Evolutionary conservation across 2,329 filamentous ascomycete genomes (phyloP).

Genomic region (Bertia moriformis): DNA sequence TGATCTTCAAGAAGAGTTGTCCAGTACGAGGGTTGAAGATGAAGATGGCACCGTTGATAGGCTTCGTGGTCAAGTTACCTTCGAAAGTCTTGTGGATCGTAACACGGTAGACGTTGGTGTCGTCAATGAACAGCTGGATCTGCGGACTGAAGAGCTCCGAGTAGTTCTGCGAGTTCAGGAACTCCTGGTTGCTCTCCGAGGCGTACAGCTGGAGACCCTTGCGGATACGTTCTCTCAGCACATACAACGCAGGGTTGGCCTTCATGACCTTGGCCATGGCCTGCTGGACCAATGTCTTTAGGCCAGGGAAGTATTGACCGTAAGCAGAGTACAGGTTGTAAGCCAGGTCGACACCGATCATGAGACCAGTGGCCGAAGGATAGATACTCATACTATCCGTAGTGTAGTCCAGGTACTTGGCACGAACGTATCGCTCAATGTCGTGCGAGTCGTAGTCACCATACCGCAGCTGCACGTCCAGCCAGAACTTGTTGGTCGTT

Average conservation of each 20-base stretch:
- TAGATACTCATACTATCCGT: conserved; percentile 98
- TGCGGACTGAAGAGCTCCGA: conserved; percentile 98
- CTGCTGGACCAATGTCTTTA: conserved; percentile 90
- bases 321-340: conserved; percentile 98
- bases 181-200: conserved; percentile 97
- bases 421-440: conserved; percentile 91
- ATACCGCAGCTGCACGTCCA: conserved; percentile 91
- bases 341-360: conserved; percentile 93
- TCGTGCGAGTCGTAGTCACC: conserved; percentile 98
- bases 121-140: conserved; percentile 96
- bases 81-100: conserved; percentile 99
- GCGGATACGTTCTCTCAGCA: conserved; percentile 89
- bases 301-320: conserved; percentile 93
- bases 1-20: conserved; percentile 96
- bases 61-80: conserved; percentile 96
- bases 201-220: conserved; percentile 97
- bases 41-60: conserved; percentile 98
- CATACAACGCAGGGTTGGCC: conserved; percentile 90
- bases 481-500: conserved; percentile 98
- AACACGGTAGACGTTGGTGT: conserved; percentile 97
- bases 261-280: conserved; percentile 99
- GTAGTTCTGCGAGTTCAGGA: conserved; percentile 98
- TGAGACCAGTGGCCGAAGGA: conserved; percentile 85
- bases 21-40: conserved; percentile 99
- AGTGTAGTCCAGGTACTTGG: conserved; percentile 97